These are phyloP conservation scores for Phytophthora foliorum DNA, from an alignment of 352 stramenopile species.

Conservation along the genomic window DNA sequence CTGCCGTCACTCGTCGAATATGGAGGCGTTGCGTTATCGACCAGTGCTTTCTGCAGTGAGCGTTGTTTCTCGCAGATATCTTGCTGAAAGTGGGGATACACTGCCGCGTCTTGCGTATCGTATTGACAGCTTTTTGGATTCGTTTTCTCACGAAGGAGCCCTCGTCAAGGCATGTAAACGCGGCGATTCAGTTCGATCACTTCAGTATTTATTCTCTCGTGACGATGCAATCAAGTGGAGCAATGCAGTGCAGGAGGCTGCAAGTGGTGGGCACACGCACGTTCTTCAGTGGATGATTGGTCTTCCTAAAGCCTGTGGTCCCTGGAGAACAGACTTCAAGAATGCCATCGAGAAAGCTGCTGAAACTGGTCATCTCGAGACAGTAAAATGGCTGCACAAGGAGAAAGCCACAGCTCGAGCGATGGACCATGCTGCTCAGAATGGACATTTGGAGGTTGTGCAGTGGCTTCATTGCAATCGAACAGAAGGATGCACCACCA, in stretches of 20 bases:
- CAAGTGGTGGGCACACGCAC: not conserved
- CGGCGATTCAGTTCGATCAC: not conserved
- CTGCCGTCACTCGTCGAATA: no score
- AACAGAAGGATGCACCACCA: not conserved
- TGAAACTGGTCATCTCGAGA: not conserved
- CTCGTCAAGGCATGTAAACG: conserved; percentile 4
- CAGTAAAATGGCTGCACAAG: not conserved
- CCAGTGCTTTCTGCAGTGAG: no score
- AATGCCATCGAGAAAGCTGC: not conserved
- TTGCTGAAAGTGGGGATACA: no score
- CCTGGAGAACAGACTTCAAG: not conserved
- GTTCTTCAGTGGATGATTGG: conserved; percentile 3
- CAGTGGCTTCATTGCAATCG: not conserved
- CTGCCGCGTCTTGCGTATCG: no score
- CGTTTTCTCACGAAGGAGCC: conserved; percentile 1
- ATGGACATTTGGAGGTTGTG: not conserved
- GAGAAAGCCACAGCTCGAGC: not conserved
- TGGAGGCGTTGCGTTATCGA: no score
- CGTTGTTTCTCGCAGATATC: no score
- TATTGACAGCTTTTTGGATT: no score
- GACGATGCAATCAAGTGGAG: not conserved
- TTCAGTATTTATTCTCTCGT: conserved; percentile 2
- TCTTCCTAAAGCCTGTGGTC: not conserved
- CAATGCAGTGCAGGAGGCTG: not conserved
- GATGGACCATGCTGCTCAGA: not conserved